Evolutionary conservation across 345 rosid genomes (phyloP).

Genomic region (Citrus unshiu): DNA sequence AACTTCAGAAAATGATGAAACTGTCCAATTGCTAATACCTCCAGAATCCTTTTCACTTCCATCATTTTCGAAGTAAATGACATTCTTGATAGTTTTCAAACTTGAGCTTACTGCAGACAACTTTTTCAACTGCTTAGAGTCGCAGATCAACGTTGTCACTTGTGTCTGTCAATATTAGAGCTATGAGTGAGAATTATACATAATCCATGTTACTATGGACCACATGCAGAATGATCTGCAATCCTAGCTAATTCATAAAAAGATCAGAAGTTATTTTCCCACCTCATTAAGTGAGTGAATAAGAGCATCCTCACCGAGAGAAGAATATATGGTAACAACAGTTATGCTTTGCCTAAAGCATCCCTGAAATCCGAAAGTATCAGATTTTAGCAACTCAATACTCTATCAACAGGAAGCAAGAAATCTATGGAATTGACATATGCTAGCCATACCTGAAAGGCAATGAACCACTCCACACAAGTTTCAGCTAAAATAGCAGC

Average conservation of each 20-base stretch:
- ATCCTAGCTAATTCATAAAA: slow-evolving; percentile 8
- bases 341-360: slow-evolving; percentile 76
- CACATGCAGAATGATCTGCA: neutral
- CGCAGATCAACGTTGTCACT: slow-evolving; percentile 80
- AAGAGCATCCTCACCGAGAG: slow-evolving; percentile 86
- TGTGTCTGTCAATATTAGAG: slow-evolving; percentile 57
- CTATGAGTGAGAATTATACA: slow-evolving; percentile 4
- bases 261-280: slow-evolving; percentile 4
- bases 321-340: slow-evolving; percentile 88
- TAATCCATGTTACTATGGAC: neutral
- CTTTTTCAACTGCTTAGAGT: slow-evolving; percentile 68
- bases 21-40: slow-evolving; percentile 39
- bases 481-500: slow-evolving; percentile 87
- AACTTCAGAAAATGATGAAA: slow-evolving; percentile 69
- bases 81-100: slow-evolving; percentile 47
- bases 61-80: slow-evolving; percentile 70
- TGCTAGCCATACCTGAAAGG: slow-evolving; percentile 57
- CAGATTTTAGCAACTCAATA: neutral
- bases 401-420: neutral
- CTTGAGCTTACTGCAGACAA: slow-evolving; percentile 57
- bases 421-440: neutral
- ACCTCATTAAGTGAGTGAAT: slow-evolving; percentile 88
- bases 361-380: slow-evolving; percentile 50
- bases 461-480: slow-evolving; percentile 79
- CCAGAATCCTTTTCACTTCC: slow-evolving; percentile 40